These are phyloP conservation scores for Acanthamoeba triangularis DNA, from an alignment of 208 protist genomes.

Conservation along the genomic window DNA sequence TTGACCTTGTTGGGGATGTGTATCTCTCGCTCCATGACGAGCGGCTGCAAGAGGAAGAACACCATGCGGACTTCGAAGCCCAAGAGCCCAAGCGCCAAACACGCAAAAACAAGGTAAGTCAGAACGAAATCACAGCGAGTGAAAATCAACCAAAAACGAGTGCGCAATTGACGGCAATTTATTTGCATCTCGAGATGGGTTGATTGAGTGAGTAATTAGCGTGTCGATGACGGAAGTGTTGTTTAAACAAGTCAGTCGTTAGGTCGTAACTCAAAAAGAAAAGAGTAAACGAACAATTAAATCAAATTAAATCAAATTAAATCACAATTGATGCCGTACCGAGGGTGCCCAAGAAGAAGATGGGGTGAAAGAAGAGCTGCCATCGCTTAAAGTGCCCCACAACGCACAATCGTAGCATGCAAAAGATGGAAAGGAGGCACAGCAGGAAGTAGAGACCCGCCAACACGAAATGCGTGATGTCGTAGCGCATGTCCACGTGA, in stretches of 20 bases:
- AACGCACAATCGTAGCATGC: slow-evolving; percentile 21
- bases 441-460: slow-evolving; percentile 31
- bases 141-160: no score
- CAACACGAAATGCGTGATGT: slow-evolving; percentile 45
- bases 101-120: no score
- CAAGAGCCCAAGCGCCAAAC: background rate
- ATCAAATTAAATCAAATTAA: background rate
- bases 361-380: slow-evolving; percentile 59
- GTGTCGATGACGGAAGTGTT: no score
- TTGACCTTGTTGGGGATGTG: slow-evolving; percentile 40
- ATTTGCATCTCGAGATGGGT: no score
- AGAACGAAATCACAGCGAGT: no score
- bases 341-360: slow-evolving; percentile 58
- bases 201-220: no score
- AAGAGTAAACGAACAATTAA: background rate
- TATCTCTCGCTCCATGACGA: slow-evolving; percentile 42
- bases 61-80: background rate
- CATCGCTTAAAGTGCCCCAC: slow-evolving; percentile 18
- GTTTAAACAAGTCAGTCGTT: no score
- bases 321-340: background rate
- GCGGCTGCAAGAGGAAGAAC: slow-evolving; percentile 53
- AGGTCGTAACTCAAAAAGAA: background rate
- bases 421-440: slow-evolving; percentile 43
- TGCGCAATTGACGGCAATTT: background rate
- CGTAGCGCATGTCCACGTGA: background rate